These are phyloP conservation scores for Cladorrhinum sp. DNA, from an alignment of 2,329 filamentous ascomycete genomes.

Conservation along the genomic window DNA sequence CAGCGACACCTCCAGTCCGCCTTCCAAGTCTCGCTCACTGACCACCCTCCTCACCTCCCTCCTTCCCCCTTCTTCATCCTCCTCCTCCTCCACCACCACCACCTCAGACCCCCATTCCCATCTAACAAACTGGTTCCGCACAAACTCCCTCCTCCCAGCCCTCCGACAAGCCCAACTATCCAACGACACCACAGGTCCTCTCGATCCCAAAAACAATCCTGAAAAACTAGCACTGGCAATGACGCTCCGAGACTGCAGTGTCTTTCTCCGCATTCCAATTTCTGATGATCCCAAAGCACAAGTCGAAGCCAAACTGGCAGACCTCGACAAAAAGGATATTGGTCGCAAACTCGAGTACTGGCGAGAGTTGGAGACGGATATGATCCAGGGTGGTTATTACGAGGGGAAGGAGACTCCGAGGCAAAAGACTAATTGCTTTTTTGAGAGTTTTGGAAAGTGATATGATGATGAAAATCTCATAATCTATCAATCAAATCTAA, in stretches of 20 bases:
- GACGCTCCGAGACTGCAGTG: slow-evolving; percentile 77
- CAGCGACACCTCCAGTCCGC: neutral
- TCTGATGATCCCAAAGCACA: slow-evolving; percentile 27
- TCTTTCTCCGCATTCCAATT: slow-evolving; percentile 60
- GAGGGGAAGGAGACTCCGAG: slow-evolving; percentile 24
- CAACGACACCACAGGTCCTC: slow-evolving; percentile 43
- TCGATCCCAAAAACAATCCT: slow-evolving; percentile 36
- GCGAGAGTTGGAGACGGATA: slow-evolving; percentile 57
- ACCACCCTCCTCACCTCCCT: slow-evolving; percentile 9
- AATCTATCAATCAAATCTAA: neutral
- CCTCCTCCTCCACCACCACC: slow-evolving; percentile 32
- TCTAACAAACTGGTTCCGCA: slow-evolving; percentile 38
- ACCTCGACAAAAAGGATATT: slow-evolving; percentile 73
- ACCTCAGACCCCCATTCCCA: slow-evolving; percentile 30
- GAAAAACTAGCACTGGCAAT: slow-evolving; percentile 62
- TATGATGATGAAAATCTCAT: neutral
- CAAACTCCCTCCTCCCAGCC: slow-evolving; percentile 37
- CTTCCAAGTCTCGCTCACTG: neutral
- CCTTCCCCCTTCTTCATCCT: slow-evolving; percentile 34
- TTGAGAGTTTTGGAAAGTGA: slow-evolving; percentile 17
- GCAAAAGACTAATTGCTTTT: slow-evolving; percentile 27
- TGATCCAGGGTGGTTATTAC: slow-evolving; percentile 71
- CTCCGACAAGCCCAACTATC: slow-evolving; percentile 35
- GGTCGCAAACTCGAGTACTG: slow-evolving; percentile 66
- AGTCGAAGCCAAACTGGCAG: slow-evolving; percentile 62